Conservation (phyloP, 1,284 basidiomycete species). For the Ceratobasidium sp. region DNA sequence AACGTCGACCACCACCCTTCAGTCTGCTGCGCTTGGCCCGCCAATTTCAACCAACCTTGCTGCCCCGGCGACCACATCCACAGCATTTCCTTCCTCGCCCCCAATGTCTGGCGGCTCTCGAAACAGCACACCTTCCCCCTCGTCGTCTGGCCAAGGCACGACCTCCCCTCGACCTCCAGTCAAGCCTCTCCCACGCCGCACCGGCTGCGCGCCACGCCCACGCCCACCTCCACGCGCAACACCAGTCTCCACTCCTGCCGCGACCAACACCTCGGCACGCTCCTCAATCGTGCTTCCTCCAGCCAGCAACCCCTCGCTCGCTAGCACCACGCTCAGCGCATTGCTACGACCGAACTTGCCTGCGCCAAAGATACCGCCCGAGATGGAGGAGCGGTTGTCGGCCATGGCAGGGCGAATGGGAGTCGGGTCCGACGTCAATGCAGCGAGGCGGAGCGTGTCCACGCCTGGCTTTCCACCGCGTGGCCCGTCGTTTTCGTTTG, state of each 20-base stretch:
- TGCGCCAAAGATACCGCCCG: conserved; percentile 22
- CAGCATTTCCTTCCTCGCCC: conserved; percentile 6
- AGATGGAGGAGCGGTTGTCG: conserved; percentile 36
- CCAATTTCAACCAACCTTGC: not conserved
- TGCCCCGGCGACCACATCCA: not conserved
- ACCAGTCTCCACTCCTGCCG: conserved; percentile 1
- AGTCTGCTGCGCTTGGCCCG: not conserved
- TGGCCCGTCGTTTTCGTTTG: conserved; percentile 22
- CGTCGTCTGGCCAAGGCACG: not conserved
- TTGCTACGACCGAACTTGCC: conserved; percentile 28
- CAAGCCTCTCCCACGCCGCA: conserved; percentile 34
- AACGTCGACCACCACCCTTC: conserved; percentile 11
- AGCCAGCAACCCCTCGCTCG: conserved; percentile 32
- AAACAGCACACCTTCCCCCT: conserved; percentile 4
- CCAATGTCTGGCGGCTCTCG: not conserved
- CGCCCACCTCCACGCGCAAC: conserved; percentile 20
- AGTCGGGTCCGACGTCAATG: conserved; percentile 10
- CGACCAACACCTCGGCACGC: conserved; percentile 3
- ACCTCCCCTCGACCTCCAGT: conserved; percentile 24
- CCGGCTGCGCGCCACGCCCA: conserved; percentile 29
- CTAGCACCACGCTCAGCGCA: conserved; percentile 19
- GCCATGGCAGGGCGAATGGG: conserved; percentile 43
- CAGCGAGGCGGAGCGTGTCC: not conserved
- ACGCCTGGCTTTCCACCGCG: not conserved
- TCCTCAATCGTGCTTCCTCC: conserved; percentile 20